Evolutionary conservation across 2,329 filamentous ascomycete species (phyloP).

Genomic region (Akanthomyces dipterigenus): DNA sequence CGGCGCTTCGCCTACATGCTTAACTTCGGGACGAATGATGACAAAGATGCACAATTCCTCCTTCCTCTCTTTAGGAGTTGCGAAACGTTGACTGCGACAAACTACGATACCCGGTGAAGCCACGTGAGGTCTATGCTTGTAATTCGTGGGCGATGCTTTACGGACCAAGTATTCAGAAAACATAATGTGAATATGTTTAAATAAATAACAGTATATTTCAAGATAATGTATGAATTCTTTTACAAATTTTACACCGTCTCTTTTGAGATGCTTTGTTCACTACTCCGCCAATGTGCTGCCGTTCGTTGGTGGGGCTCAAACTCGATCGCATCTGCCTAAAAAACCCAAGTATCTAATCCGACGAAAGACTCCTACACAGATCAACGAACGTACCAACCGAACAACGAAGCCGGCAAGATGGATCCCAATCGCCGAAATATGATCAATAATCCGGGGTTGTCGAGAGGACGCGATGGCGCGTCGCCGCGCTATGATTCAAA

Average conservation of each 20-base stretch:
- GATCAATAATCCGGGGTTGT: slow-evolving; percentile 35
- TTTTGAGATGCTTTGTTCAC: neutral
- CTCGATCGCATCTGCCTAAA: slow-evolving; percentile 5
- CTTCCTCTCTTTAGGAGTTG: neutral
- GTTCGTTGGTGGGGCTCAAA: slow-evolving; percentile 5
- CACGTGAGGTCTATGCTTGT: neutral
- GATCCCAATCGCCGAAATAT: slow-evolving; percentile 49
- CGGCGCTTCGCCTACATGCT: neutral
- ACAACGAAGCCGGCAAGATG: slow-evolving; percentile 30
- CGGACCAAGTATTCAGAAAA: neutral
- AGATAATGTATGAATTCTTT: neutral
- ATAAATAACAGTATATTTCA: neutral
- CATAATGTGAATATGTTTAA: neutral
- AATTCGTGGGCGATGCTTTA: neutral
- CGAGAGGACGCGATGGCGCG: slow-evolving; percentile 42
- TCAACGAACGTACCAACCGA: neutral
- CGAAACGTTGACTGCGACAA: neutral
- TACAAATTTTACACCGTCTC: neutral
- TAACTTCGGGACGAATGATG: neutral
- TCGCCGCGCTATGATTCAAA: slow-evolving; percentile 49
- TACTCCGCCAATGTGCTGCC: neutral
- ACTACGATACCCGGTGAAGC: neutral
- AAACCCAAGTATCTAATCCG: neutral
- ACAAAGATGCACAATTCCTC: neutral
- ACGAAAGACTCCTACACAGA: neutral